Base-by-base conservation (phyloP, 148 eudicot genomes). In the Rhododendron mucronatum region DNA sequence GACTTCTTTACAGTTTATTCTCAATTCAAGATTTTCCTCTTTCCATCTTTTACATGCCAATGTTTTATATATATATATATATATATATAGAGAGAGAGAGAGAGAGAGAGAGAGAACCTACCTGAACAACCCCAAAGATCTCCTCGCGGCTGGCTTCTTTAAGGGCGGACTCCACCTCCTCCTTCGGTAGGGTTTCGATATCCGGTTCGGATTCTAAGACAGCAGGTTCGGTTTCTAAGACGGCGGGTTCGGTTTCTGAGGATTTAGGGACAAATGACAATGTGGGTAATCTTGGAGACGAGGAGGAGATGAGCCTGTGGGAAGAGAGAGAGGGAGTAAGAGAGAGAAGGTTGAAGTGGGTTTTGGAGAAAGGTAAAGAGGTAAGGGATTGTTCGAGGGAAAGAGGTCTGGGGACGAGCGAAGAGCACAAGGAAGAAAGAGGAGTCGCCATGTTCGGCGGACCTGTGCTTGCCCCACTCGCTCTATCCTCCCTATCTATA, bases 81-180 rank as follows among this genome's bases (percentile, higher is more conserved):
- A 26, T 12, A n/a, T 0, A n/a, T n/a, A n/a, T n/a, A n/a, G n/a
- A n/a, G n/a, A 69, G 15, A 69, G 44, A 41, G 44, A 51, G 57
- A 51, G 5, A 14, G 57, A 53, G 18, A 3, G 37, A 48, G 15
- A 15, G 3, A n/a, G 82, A 1, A 84, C 91, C 75, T 51, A 95
- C 98, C 99, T 95, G 93, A 47, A 96, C 98, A 83, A 96, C 99
- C 47, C 98, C 99, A 82, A 95, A 96, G n/a, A 96, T 87, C 85
- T 96, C 96, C 85, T 94, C 96, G 13, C 91, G 88, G 57, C 88
- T 88, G 37, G 96, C 91, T 82, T 88, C 89, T 48, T 90, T 89
- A 11, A 26, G 28, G 28, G 84, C 51, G 63, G 88, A 80, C 80
- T 90, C 88, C 37, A 80, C 84, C 26, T 78, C 79, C 47, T 71